phyloP scores from a whole-genome alignment of 2,329 filamentous ascomycete genomes.

The Arthroderma sp. region DNA sequence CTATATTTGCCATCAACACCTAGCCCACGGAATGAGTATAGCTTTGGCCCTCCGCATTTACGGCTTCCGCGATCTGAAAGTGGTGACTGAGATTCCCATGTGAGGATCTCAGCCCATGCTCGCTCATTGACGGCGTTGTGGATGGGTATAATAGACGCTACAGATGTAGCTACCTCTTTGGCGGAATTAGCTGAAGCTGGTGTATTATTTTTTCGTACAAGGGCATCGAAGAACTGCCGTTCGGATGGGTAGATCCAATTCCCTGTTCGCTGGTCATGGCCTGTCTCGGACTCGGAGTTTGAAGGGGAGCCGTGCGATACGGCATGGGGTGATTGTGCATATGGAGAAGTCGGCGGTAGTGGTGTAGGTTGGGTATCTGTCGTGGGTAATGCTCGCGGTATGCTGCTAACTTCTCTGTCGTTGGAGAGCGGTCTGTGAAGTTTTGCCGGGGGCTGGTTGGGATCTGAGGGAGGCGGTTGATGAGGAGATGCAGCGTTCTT shows the following conservation, averaged over 20 bases:
- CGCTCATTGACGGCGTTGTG: constrained; percentile 98
- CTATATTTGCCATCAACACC: constrained; percentile 40
- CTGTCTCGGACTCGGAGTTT: constrained; percentile 68
- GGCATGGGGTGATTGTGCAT: constrained; percentile 13
- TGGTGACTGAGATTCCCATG: constrained; percentile 65
- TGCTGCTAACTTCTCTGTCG: constrained; percentile 63
- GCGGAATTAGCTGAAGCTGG: constrained; percentile 36
- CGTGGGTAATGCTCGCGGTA: constrained; percentile 48
- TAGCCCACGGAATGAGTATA: constrained; percentile 69
- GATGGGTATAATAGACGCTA: constrained; percentile 86
- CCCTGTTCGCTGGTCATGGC: constrained; percentile 53
- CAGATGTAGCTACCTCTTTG: constrained; percentile 49
- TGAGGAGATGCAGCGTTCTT: constrained; percentile 25
- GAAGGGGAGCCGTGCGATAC: constrained; percentile 36
- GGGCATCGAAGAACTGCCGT: constrained; percentile 95
- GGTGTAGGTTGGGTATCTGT: constrained; percentile 9
- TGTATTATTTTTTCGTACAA: constrained; percentile 81
- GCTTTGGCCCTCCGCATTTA: constrained; percentile 62
- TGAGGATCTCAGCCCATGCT: constrained; percentile 82
- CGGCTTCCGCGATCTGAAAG: constrained; percentile 43
- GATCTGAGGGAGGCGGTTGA: constrained; percentile 17
- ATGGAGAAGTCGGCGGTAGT: constrained; percentile 19
- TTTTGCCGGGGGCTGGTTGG: constrained; percentile 14
- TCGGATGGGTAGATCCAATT: constrained; percentile 98
- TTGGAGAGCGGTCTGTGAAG: constrained; percentile 41